Base-by-base conservation (phyloP, 306 rosid species). In the Betula pendula region DNA sequence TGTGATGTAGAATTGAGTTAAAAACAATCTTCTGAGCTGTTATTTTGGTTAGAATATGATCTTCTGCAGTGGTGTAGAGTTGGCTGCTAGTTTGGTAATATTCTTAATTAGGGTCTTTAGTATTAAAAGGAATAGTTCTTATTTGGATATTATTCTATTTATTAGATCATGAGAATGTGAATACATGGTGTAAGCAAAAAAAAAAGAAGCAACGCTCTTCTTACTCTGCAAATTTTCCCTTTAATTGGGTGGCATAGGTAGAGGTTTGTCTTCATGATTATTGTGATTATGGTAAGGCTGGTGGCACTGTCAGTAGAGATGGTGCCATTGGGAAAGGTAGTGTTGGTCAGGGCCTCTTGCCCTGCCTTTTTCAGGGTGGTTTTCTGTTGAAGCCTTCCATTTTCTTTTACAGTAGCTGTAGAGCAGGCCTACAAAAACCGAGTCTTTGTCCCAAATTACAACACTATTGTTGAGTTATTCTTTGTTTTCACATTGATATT, bases 291-390 rank as follows among this genome's bases (percentile, higher is more conserved):
- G 60, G 11, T 33, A 3, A 31, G n/a, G 1, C 19, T 15, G 13
- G 68, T 16, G 35, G 68, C 68, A 62, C 38, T 58, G 35, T 58
- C 66, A 58, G 3, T 56, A 24, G 24, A 56, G 35, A 35, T 25
- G 66, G 66, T 59, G 66, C 66, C 66, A 27, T 11, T 12, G 6
- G 3, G 66, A 59, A 58, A 59, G 66, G 66, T 19, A 59, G 66
- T 59, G 66, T 6, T 12, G 19, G 19, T 33, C 20, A 19, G 25
- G 70, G 45, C 43, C 48, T 31, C 20, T 62, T 31, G 43, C 20
- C 68, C 68, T 2, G 3, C 42, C 68, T 62, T 0, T 31, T 62
- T 29, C 68, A 15, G 68, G 22, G 68, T 62, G 20, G 44, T 33
- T 31, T 62, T 62, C 68, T 2, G 6, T 62, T 20, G 65, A 62